phyloP scores from a whole-genome alignment of 2,329 filamentous ascomycete species.

The Trichophyton verrucosum region DNA sequence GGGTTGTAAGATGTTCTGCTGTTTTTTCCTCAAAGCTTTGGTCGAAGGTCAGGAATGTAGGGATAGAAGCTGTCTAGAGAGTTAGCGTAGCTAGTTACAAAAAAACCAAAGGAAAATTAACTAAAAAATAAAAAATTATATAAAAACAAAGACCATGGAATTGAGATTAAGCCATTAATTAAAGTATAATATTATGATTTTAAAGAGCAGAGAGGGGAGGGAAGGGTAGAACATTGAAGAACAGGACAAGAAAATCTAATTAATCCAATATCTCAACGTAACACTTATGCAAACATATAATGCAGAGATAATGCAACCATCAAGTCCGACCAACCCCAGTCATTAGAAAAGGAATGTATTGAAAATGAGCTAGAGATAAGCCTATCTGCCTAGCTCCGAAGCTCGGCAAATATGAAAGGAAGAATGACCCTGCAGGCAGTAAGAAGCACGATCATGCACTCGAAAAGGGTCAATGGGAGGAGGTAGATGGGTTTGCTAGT shows the following conservation, averaged over 20 bases:
- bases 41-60: background rate
- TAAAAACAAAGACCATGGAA: background rate
- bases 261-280: too few relatives aligned
- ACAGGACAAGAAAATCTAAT: too few relatives aligned
- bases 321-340: background rate
- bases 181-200: background rate
- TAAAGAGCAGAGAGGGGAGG: background rate
- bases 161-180: too few relatives aligned
- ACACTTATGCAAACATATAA: too few relatives aligned
- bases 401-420: constrained; percentile 64
- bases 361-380: background rate
- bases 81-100: background rate
- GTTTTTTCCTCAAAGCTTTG: background rate
- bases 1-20: background rate
- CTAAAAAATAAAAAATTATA: background rate
- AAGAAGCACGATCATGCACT: constrained; percentile 59
- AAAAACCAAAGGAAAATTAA: background rate
- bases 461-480: constrained; percentile 52
- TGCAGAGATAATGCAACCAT: too few relatives aligned
- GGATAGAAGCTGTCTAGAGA: background rate
- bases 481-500: constrained; percentile 41
- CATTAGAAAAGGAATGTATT: background rate
- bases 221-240: background rate
- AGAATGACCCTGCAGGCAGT: constrained; percentile 73
- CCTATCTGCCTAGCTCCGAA: constrained; percentile 19